A percentile compares a stretch with the other conserved stretches of the same genome.
Evolutionary conservation across 441 rosid genomes (phyloP).

Genomic region (Aleurites moluccanus): DNA sequence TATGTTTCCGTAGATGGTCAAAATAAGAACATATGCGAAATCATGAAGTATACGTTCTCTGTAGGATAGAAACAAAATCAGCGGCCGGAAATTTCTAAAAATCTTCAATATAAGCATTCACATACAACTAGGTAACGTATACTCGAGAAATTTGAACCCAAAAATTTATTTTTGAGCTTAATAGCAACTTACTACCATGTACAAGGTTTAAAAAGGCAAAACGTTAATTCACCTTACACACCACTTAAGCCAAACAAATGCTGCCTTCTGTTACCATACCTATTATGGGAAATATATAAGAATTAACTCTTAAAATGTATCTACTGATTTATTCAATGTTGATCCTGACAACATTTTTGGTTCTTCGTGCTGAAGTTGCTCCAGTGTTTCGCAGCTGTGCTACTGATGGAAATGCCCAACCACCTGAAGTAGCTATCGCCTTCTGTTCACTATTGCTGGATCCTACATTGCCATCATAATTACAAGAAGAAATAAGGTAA

Average conservation of each 20-base stretch:
- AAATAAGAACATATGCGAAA: too few relatives aligned
- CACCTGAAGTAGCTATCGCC: conserved; percentile 24
- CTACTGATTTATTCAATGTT: conserved; percentile 55
- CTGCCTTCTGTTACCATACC: too few relatives aligned
- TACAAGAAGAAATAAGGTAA: background rate
- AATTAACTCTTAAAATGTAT: background rate
- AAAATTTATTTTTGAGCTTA: background rate
- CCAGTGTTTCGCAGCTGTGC: conserved; percentile 19
- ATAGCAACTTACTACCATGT: background rate
- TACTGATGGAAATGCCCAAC: conserved; percentile 41
- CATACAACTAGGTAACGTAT: background rate
- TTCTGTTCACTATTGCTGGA: conserved; percentile 26
- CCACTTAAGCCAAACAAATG: background rate
- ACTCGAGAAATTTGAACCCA: background rate
- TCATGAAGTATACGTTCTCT: too few relatives aligned
- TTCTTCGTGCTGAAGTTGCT: conserved; percentile 23
- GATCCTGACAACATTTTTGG: conserved; percentile 66
- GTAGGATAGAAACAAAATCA: background rate
- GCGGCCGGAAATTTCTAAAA: background rate
- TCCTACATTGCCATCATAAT: conserved; percentile 32
- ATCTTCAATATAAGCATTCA: background rate
- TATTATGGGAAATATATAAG: background rate
- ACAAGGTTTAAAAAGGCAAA: background rate
- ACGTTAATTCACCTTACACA: background rate
- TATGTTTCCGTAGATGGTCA: too few relatives aligned